Conservation (phyloP, 169 alveolate species). For the Theileria equi region DNA sequence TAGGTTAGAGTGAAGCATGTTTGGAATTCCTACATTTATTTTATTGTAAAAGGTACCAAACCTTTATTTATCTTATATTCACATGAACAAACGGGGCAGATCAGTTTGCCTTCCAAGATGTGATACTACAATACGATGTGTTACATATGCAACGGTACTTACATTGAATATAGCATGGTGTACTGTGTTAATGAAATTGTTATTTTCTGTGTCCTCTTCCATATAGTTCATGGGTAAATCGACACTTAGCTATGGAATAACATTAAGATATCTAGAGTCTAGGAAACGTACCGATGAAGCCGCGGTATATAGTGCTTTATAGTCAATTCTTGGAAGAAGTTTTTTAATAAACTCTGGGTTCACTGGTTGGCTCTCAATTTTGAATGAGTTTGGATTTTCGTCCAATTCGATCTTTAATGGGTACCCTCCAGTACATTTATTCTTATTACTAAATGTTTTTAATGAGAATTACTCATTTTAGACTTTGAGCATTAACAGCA, state of each 20-base stretch:
- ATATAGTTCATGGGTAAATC: conserved; percentile 56
- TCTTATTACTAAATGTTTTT: conserved; percentile 60
- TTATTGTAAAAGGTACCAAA: conserved; percentile 3
- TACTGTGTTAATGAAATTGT: conserved; percentile 63
- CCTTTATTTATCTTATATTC: conserved; percentile 72
- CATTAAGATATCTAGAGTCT: background rate
- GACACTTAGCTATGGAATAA: conserved; percentile 55
- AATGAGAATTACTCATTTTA: background rate
- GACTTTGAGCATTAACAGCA: background rate
- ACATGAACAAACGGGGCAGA: conserved; percentile 68
- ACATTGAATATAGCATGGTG: conserved; percentile 73
- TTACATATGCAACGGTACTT: background rate
- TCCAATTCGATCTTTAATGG: conserved; percentile 60
- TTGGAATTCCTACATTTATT: conserved; percentile 44
- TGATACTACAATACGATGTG: conserved; percentile 55
- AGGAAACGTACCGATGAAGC: conserved; percentile 67
- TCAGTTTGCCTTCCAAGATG: conserved; percentile 67
- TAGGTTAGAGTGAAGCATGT: conserved; percentile 47
- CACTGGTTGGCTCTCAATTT: conserved; percentile 67
- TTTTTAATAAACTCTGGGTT: conserved; percentile 70
- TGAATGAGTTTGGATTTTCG: conserved; percentile 49
- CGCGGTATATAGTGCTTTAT: conserved; percentile 64
- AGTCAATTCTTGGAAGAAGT: conserved; percentile 70
- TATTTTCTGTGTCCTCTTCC: conserved; percentile 63
- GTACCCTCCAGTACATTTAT: conserved; percentile 69